Percentiles rank a stretch among this genome's conserved stretches.
phyloP scores from a whole-genome alignment of 2,329 filamentous ascomycete species.

The Teratosphaeria zuluensis region DNA sequence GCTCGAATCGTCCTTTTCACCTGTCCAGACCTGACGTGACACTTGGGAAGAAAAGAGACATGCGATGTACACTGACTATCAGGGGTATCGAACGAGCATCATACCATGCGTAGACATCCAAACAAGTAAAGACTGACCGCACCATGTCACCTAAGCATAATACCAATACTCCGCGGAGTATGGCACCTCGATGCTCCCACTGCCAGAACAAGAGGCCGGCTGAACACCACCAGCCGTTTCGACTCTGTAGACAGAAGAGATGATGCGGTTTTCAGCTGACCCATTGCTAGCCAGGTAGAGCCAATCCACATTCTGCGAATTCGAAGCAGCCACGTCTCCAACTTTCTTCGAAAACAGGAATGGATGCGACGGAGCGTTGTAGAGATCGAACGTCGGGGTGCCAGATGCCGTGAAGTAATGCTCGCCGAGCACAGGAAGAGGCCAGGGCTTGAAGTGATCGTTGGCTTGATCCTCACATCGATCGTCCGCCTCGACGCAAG shows the following conservation, averaged over 20 bases:
- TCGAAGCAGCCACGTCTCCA: constrained; percentile 44
- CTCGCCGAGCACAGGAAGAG: constrained; percentile 35
- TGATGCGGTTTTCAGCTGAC: constrained; percentile 24
- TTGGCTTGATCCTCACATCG: constrained; percentile 3
- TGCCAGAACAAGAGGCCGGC: constrained; percentile 30
- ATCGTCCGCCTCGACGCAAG: not conserved
- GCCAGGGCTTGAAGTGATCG: not conserved
- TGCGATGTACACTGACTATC: not conserved
- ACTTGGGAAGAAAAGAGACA: not conserved
- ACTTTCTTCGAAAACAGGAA: constrained; percentile 42
- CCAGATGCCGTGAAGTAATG: constrained; percentile 54
- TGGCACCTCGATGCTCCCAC: constrained; percentile 26
- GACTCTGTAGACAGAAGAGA: constrained; percentile 39
- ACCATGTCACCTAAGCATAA: constrained; percentile 19
- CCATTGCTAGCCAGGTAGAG: constrained; percentile 34
- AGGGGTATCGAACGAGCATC: not conserved
- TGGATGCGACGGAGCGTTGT: constrained; percentile 20
- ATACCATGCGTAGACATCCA: not conserved
- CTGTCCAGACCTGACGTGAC: not conserved
- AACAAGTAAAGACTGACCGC: not conserved
- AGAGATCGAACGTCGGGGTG: constrained; percentile 52
- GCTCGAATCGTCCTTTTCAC: not conserved
- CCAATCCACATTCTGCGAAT: constrained; percentile 36
- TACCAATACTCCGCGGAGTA: constrained; percentile 43
- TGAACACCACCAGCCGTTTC: constrained; percentile 38